phyloP scores from a whole-genome alignment of 129 eudicot species.

The Daucus carota region DH1_v3.0 NC_030383.2:5124501-5125000 shows the following conservation, averaged over 20 bases:
- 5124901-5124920: slow-evolving; percentile 87
- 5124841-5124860: slow-evolving; percentile 30
- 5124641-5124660: too few species aligned
- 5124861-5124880: slow-evolving; percentile 63
- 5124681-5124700: too few species aligned
- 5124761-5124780: not conserved
- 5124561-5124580: too few species aligned
- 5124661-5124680: too few species aligned
- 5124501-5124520: not conserved
- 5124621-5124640: too few species aligned
- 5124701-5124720: not conserved
- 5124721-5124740: not conserved
- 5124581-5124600: too few species aligned
- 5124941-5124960: slow-evolving; percentile 82
- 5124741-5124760: not conserved
- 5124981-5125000: not conserved
- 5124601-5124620: too few species aligned
- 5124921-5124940: slow-evolving; percentile 63
- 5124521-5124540: not conserved
- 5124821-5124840: not conserved
- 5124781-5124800: not conserved
- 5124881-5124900: slow-evolving; percentile 92
- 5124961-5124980: slow-evolving; percentile 38
- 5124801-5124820: not conserved
- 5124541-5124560: too few species aligned